A percentile compares a stretch with the other conserved stretches of the same genome.
Evolutionary conservation across 2,329 filamentous ascomycete genomes (phyloP).

Genomic region (Colletotrichum truncatum): DNA sequence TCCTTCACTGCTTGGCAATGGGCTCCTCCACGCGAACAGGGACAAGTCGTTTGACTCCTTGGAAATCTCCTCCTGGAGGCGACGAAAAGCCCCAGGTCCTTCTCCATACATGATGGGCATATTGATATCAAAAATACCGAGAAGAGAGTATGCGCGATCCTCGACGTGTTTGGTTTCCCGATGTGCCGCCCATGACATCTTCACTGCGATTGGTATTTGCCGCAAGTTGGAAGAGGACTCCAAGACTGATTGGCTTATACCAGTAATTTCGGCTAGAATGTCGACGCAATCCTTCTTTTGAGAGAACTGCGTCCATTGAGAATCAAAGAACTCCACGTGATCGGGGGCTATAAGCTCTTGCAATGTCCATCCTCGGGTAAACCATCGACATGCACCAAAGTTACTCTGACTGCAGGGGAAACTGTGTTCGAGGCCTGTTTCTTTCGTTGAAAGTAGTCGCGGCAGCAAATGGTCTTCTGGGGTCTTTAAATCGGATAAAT

Average conservation of each 20-base stretch:
- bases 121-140: slow-evolving; percentile 38
- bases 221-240: neutral
- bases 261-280: neutral
- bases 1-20: neutral
- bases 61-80: slow-evolving; percentile 19
- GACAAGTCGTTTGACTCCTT: neutral
- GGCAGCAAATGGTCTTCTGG: too few relatives aligned
- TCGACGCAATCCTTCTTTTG: neutral
- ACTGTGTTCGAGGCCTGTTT: too few relatives aligned
- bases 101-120: slow-evolving; percentile 39
- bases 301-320: neutral
- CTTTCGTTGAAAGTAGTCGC: too few relatives aligned
- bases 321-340: neutral
- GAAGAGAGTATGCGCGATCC: slow-evolving; percentile 37
- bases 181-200: slow-evolving; percentile 39
- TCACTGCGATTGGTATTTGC: neutral
- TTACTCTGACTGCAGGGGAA: neutral
- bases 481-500: neutral
- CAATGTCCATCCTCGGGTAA: neutral
- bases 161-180: slow-evolving; percentile 33
- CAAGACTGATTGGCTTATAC: neutral
- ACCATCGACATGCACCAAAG: neutral
- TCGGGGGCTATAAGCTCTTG: neutral
- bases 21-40: neutral
- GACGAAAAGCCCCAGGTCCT: slow-evolving; percentile 32